Evolutionary conservation across 2,329 filamentous ascomycete genomes (phyloP), one percentile per base, ranked within the genome.

Genomic region (Diaporthe citriasiana): DNA sequence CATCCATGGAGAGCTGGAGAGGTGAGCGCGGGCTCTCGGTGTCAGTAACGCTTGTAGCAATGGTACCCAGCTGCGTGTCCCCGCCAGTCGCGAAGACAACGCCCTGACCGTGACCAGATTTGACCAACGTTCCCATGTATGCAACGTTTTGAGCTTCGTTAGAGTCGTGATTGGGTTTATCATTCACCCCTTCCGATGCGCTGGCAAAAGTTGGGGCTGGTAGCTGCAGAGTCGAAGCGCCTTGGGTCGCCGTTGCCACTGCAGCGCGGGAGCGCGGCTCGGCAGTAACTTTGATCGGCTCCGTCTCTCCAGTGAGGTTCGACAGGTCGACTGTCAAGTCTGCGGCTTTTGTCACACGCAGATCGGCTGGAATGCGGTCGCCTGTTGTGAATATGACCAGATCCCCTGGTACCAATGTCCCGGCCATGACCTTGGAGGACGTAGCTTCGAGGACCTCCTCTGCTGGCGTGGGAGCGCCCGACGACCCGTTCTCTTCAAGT

Each of bases 1-100:
- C 92, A 82, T 99, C 97, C 97, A 99, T 99, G 25, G 95, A 97
- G 12, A 98, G 85, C 82, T 99, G 97, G 40, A 99, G 87, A 12
- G 97, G 97, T 4, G 97, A 99, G 56, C 97, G 90, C 0, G 97
- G 97, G 79, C 95, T 98, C 82, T 98, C 97, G 38, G 98, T 99
- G 76, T 97, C 94, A 65, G 96, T 95, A 35, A 99, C 90, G 70
- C 95, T 98, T 22, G 95, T 93, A 27, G 96, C 97, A 78, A 99
- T 99, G 66, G 95, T 96, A 55, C 97, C 97, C 83, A 99, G 98
- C 79, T 98, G 95, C 0, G 97, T 99, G 74, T 94, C 91, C 42
- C 94, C 93, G 72, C 97, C 97, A 9, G 97, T 99, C 12, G 95
- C 95, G 82, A 98, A 97, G n/a, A 99, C 97, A 77, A 99, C 93